Conservation (phyloP, 169 alveolate genomes). For the Eimeria necatrix region DNA sequence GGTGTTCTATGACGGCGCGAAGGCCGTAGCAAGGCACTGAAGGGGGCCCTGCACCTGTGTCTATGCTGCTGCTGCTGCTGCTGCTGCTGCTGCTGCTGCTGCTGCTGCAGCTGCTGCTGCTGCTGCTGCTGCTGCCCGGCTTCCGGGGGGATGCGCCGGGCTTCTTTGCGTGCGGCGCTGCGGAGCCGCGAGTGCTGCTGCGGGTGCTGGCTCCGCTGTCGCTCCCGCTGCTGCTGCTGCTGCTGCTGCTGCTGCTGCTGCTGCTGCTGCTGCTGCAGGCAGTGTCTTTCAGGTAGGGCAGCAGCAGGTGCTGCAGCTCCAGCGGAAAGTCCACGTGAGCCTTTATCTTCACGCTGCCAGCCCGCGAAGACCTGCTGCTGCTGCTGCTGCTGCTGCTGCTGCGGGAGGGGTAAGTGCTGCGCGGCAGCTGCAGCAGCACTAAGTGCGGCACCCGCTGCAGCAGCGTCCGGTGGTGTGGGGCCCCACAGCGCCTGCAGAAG, state of each 20-base stretch:
- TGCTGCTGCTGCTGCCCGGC: not conserved
- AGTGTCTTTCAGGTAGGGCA: not conserved
- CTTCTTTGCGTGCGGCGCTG: too few relatives aligned
- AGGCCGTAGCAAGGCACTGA: constrained; percentile 3
- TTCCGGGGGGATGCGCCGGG: not conserved
- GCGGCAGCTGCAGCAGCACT: constrained; percentile 46
- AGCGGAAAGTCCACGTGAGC: constrained; percentile 61
- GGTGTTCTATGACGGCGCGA: constrained; percentile 70
- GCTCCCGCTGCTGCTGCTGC: too few relatives aligned
- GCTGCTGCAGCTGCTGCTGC: not conserved
- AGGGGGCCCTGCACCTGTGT: not conserved
- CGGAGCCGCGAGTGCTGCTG: too few relatives aligned
- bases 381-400: not conserved
- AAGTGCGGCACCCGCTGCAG: constrained; percentile 5
- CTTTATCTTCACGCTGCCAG: constrained; percentile 27
- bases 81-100: not conserved
- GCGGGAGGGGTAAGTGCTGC: constrained; percentile 9
- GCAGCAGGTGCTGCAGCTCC: not conserved
- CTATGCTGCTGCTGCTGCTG: not conserved
- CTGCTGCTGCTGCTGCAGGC: too few relatives aligned
- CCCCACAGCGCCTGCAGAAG: not conserved
- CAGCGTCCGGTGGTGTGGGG: not conserved
- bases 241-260: too few relatives aligned
- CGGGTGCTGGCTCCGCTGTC: too few relatives aligned
- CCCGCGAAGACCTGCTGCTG: not conserved